Base-by-base conservation (phyloP, 306 rosid genomes). In the Vachellia pachyceras region DNA sequence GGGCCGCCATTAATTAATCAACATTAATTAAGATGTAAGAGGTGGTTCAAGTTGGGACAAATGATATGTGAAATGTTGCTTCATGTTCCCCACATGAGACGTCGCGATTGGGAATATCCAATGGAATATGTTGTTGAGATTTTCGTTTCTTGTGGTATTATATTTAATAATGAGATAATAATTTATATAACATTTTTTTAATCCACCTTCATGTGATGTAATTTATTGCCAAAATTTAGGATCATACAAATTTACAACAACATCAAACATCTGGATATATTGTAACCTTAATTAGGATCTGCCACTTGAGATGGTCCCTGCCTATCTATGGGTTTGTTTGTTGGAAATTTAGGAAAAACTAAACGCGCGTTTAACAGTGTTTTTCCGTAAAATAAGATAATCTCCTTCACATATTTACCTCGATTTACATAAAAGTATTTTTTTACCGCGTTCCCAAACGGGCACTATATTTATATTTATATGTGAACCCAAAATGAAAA, bases 71-170 rank as follows among this genome's bases (percentile, higher is more conserved):
- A 69, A 5, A 42, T 41, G 50, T 44, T 44, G 23, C 41, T 25
- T 70, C 33, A 29, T 29, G 55, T 45, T 41, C 6, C 57, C 22
- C 57, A 23, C 33, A 20, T 54, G 63, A 17, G 11, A 66, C n/a
- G n/a, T 46, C 5, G n/a, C 5, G 73, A 20, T 44, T 68, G 6
- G 33, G 76, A 72, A 72, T 72, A 72, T 72, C 42, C 60, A 46
- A 72, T 72, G 61, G 76, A 72, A 72, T 72, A 72, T 49, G 25
- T 49, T 45, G 15, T 29, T 45, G 1, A 7, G 25, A 25, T 46
- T 23, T 29, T 33, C 14, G 14, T 60, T 15, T 10, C 7, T 4
- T 60, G 3, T 10, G 0, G 14, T 10, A 10, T 23, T 58, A 23
- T 57, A 20, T 57, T 49, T 9, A 8, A 58, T 9, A n/a, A n/a